phyloP scores from a whole-genome alignment of 2,329 filamentous ascomycete genomes.

The Fusarium nanum region DNA sequence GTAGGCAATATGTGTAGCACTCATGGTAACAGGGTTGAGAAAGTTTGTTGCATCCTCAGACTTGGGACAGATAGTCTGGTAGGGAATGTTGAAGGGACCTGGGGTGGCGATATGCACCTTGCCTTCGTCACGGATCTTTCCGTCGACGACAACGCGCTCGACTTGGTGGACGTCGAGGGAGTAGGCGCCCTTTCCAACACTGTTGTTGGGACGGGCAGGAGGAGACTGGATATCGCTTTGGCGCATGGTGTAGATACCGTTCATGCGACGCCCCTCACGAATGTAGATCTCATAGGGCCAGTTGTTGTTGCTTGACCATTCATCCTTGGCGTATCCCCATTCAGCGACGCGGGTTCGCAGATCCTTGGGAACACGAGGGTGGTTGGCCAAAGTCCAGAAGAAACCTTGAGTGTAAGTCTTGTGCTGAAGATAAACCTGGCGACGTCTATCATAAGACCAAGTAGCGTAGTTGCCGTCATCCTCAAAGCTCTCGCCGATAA shows the following conservation, averaged over 20 bases:
- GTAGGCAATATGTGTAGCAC: slow-evolving; percentile 29
- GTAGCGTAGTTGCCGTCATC: slow-evolving; percentile 26
- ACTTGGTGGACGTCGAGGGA: slow-evolving; percentile 36
- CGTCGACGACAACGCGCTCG: slow-evolving; percentile 22
- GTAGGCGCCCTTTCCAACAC: slow-evolving; percentile 24
- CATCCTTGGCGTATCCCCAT: slow-evolving; percentile 37
- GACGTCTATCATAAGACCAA: slow-evolving; percentile 29
- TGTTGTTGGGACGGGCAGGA: slow-evolving; percentile 1
- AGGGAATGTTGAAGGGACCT: slow-evolving; percentile 31
- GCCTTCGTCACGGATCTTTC: slow-evolving; percentile 28
- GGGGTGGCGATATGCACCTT: slow-evolving; percentile 29
- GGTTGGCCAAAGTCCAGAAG: slow-evolving; percentile 34
- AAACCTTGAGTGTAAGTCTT: slow-evolving; percentile 35
- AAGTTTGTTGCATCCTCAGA: slow-evolving; percentile 25
- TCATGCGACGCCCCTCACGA: slow-evolving; percentile 33
- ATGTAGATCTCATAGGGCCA: slow-evolving; percentile 39
- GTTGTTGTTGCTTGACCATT: slow-evolving; percentile 28
- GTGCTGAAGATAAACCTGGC: slow-evolving; percentile 6
- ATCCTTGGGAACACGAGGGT: slow-evolving; percentile 18
- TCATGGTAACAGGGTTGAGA: slow-evolving; percentile 34
- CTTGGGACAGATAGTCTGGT: slow-evolving; percentile 19
- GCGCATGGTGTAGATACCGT: slow-evolving; percentile 30
- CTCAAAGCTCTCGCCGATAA: slow-evolving; percentile 33
- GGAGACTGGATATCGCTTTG: slow-evolving; percentile 32
- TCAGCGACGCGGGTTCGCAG: background rate